These are phyloP conservation scores for Colletotrichum costaricense DNA, from an alignment of 2,329 filamentous ascomycete species.

Conservation along the genomic window DNA sequence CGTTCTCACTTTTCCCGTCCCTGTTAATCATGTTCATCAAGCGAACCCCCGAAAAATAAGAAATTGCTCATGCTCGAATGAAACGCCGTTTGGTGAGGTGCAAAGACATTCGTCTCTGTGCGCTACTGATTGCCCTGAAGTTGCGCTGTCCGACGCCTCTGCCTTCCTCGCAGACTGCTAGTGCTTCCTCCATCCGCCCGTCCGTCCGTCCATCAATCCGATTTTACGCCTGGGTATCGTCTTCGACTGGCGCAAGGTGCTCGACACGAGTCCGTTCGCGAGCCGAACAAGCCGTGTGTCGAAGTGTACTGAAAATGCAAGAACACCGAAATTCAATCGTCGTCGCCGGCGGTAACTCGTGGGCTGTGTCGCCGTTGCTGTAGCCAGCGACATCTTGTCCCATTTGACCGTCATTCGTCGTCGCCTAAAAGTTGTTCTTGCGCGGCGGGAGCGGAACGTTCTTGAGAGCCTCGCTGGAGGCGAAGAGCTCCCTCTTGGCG, in stretches of 20 bases:
- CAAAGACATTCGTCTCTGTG: slow-evolving; percentile 24
- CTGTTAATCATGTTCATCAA: not conserved
- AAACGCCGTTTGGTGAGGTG: slow-evolving; percentile 26
- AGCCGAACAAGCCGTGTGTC: slow-evolving; percentile 8
- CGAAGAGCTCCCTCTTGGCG: slow-evolving; percentile 59
- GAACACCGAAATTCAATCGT: slow-evolving; percentile 2
- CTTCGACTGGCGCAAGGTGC: not conserved
- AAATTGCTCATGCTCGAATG: slow-evolving; percentile 15
- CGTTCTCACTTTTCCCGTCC: not conserved
- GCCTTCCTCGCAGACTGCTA: slow-evolving; percentile 10
- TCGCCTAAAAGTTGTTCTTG: slow-evolving; percentile 19
- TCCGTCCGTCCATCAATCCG: not conserved
- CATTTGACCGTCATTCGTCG: not conserved
- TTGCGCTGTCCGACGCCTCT: slow-evolving; percentile 10
- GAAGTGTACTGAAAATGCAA: slow-evolving; percentile 21
- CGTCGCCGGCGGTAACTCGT: slow-evolving; percentile 4
- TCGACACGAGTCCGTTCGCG: slow-evolving; percentile 16
- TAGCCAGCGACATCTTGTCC: not conserved
- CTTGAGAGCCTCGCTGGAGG: slow-evolving; percentile 44
- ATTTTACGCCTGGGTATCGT: slow-evolving; percentile 30
- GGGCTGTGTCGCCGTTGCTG: not conserved
- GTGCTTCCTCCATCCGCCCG: not conserved
- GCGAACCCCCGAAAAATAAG: not conserved
- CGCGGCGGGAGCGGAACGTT: slow-evolving; percentile 2
- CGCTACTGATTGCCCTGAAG: slow-evolving; percentile 4